Base-by-base conservation (phyloP, 116 monocot species). In the Papilionanthe hybrid region DNA sequence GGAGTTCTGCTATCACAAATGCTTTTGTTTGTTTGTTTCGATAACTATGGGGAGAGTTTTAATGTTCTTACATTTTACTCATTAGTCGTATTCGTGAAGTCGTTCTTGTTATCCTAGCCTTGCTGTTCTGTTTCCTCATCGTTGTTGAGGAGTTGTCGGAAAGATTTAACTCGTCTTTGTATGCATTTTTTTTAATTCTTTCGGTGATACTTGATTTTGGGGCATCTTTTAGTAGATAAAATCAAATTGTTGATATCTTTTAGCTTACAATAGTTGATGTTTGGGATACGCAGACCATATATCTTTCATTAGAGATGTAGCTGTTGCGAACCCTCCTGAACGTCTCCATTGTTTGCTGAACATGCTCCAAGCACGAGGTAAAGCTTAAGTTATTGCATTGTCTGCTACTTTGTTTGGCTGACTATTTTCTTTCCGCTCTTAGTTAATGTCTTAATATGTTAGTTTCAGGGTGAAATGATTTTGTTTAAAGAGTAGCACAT, bases 301-400 rank as follows among this genome's bases (percentile, higher is more conserved):
- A 48, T 83, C 86, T 50, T 92, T 89, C 60, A 83, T 92, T 13
- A 84, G 78, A 78, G 89, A 92, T 74, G 80, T 92, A 58, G 89
- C 92, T 56, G 86, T 76, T 43, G 75, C 84, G 17, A 87, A 77
- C 47, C 87, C 92, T 49, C 92, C 92, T 50, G 89, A 89, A 17
- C 87, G 88, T 81, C 88, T 92, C 53, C 49, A 55, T 18, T 85
- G 41, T 42, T 81, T 92, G 72, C 55, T 92, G 72, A 83, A 86
- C 80, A 82, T 90, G 81, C 90, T 92, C 71, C 88, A 90, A 79
- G 76, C 86, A 75, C 78, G 77, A 86, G 92, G 92, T 92, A 81
- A 3, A 30, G 23, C 71, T 81, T 47, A 2, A 30, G 48, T 42
- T 19, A 20, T 32, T 53, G 3, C 41, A 19, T 71, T 32, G 29